phyloP scores from a whole-genome alignment of 139 green algal species.

The Nannochloris sp. region DNA sequence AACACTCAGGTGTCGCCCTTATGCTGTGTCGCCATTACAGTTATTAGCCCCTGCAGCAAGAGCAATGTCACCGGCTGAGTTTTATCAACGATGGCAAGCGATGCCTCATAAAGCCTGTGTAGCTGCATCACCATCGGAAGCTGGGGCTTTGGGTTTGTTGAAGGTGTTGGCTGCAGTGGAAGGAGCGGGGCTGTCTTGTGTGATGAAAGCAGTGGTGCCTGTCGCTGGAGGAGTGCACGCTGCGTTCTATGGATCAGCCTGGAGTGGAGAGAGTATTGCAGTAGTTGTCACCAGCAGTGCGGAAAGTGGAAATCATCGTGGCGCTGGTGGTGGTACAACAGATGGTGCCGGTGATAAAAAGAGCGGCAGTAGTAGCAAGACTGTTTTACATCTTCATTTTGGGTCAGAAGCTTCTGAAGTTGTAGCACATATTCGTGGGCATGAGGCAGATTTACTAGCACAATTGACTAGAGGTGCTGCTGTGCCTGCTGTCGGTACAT shows the following conservation, averaged over 20 bases:
- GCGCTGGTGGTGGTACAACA: too few species aligned
- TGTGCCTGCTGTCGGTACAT: conserved; percentile 2
- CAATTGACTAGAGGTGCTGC: conserved; percentile 18
- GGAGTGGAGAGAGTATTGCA: conserved; percentile 23
- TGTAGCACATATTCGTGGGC: conserved; percentile 11
- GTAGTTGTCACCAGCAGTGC: conserved; percentile 8
- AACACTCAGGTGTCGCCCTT: background rate
- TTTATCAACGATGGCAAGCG: conserved; percentile 34
- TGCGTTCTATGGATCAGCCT: conserved; percentile 20
- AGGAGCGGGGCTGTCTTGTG: background rate
- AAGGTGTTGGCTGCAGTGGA: conserved; percentile 5
- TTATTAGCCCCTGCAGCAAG: conserved; percentile 15
- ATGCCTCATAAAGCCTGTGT: conserved; percentile 15
- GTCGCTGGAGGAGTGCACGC: conserved; percentile 8
- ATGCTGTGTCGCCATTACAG: conserved; percentile 5
- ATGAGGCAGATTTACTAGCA: conserved; percentile 24
- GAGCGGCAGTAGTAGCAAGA: background rate
- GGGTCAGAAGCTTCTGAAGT: conserved; percentile 17
- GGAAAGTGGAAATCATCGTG: background rate
- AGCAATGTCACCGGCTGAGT: conserved; percentile 16
- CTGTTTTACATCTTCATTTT: conserved; percentile 23
- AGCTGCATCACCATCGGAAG: background rate
- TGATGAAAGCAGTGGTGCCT: background rate
- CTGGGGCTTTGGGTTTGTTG: background rate
- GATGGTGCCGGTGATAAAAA: background rate